Evolutionary conservation across 2,329 filamentous ascomycete species (phyloP).

Genomic region (Akanthomyces dipterigenus): DNA sequence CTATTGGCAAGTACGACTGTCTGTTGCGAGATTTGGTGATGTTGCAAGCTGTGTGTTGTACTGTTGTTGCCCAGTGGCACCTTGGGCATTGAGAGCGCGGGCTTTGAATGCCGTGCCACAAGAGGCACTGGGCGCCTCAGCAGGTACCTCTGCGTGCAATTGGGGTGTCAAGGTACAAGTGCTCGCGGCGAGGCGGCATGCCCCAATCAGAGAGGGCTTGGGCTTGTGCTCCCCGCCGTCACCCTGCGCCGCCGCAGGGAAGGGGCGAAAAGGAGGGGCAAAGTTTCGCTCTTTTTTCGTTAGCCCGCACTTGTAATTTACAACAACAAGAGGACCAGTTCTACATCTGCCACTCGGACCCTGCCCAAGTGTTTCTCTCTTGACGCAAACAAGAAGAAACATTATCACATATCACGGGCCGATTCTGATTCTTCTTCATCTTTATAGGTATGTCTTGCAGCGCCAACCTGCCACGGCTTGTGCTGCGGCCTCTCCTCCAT

Average conservation of each 20-base stretch:
- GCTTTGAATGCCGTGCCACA: neutral
- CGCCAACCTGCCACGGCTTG: neutral
- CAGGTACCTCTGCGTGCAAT: neutral
- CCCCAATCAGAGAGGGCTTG: conserved; percentile 4
- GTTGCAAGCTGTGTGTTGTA: neutral
- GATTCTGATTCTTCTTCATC: neutral
- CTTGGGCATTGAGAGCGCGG: neutral
- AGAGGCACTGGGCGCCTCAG: neutral
- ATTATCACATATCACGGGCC: neutral
- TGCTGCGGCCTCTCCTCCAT: neutral
- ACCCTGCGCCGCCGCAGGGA: neutral
- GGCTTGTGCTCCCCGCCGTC: conserved; percentile 5
- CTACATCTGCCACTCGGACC: conserved; percentile 4
- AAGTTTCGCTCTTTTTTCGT: conserved; percentile 8
- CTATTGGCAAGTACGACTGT: neutral
- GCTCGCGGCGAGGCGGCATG: neutral
- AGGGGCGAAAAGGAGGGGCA: conserved; percentile 13
- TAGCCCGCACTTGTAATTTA: conserved; percentile 13
- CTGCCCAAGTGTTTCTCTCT: neutral
- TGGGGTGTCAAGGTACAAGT: neutral
- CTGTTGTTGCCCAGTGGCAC: neutral
- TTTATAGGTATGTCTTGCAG: neutral
- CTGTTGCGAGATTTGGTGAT: neutral
- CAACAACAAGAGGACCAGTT: conserved; percentile 11
- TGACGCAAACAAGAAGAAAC: neutral